Evolutionary conservation across 768 basidiomycete species (phyloP), one percentile per base, ranked within the genome.

Genomic region (Amanita fuliginea): DNA sequence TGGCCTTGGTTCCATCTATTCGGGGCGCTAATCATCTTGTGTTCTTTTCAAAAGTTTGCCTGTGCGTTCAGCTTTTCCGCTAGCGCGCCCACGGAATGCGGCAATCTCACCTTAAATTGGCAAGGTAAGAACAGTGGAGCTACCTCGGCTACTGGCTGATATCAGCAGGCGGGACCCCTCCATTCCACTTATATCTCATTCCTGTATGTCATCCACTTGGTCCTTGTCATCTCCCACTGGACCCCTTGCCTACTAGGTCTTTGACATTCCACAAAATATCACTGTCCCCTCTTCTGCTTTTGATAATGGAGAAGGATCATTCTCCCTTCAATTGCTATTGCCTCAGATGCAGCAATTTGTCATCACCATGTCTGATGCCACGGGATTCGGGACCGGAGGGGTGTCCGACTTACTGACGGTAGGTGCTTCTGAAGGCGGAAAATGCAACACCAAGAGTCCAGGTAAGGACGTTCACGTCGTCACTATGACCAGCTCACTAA

Each of bases 301-400:
- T 59, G 71, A 46, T 58, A 68, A 75, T 66, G 75, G 75, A 42
- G 52, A 70, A 52, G 82, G 81, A 44, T 71, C 73, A 0, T 85
- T 69, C 59, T 64, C 70, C 10, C 59, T 72, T 0, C 70, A 68
- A 51, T 54, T 86, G 10, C 67, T 70, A 2, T 63, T 80, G 41
- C 26, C 59, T 10, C 57, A 66, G 7, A 64, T 57, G 24, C 58
- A 68, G 14, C 60, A 66, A 47, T 66, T 86, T 42, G 44, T 86
- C 10, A 51, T 81, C 16, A 72, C 77, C 32, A 83, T 89, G 81
- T 87, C 81, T 22, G 86, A 89, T 58, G 68, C 77, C 14, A 75
- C 74, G 22, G 84, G 83, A 1, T 86, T 81, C 59, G 83, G 67
- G 37, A 68, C 79, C 8, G 86, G 86, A 3, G 86, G 83, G 19